Evolutionary conservation across 371 early-diverging fungal genomes (phyloP).

Genomic region (Encephalitozoon hellem): DNA sequence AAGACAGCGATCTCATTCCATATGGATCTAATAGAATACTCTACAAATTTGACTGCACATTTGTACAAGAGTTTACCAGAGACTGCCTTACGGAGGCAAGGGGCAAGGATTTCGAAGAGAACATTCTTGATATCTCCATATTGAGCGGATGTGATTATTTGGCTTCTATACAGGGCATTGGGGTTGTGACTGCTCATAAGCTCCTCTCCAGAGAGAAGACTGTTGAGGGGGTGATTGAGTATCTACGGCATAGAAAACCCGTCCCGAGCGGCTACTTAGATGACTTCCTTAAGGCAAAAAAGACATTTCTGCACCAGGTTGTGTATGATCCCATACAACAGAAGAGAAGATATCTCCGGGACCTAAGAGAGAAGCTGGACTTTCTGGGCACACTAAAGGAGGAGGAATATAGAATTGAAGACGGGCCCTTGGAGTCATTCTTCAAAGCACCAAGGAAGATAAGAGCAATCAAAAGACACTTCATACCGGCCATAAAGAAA

Average conservation of each 20-base stretch:
- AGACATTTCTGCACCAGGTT: constrained; percentile 58
- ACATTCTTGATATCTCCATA: constrained; percentile 79
- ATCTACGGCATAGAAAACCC: constrained; percentile 23
- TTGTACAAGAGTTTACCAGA: constrained; percentile 46
- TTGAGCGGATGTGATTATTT: constrained; percentile 91
- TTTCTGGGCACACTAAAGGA: constrained; percentile 46
- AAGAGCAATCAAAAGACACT: background rate
- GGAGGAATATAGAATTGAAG: constrained; percentile 14
- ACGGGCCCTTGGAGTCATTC: background rate
- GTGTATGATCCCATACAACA: constrained; percentile 55
- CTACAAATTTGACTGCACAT: constrained; percentile 51
- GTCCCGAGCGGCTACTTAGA: constrained; percentile 47
- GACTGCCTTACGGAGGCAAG: constrained; percentile 35
- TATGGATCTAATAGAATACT: constrained; percentile 69
- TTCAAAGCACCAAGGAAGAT: background rate
- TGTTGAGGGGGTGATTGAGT: constrained; percentile 37
- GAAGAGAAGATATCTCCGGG: constrained; percentile 40
- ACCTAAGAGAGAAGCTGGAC: background rate
- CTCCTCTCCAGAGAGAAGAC: constrained; percentile 61
- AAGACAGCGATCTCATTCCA: constrained; percentile 87
- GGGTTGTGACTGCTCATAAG: constrained; percentile 71
- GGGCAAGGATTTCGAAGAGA: constrained; percentile 34
- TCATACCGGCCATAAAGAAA: background rate
- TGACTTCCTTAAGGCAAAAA: constrained; percentile 45
- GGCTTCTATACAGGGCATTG: constrained; percentile 71